phyloP scores from a whole-genome alignment of 2,329 filamentous ascomycete genomes.

The Magnaporthales sp. region DNA sequence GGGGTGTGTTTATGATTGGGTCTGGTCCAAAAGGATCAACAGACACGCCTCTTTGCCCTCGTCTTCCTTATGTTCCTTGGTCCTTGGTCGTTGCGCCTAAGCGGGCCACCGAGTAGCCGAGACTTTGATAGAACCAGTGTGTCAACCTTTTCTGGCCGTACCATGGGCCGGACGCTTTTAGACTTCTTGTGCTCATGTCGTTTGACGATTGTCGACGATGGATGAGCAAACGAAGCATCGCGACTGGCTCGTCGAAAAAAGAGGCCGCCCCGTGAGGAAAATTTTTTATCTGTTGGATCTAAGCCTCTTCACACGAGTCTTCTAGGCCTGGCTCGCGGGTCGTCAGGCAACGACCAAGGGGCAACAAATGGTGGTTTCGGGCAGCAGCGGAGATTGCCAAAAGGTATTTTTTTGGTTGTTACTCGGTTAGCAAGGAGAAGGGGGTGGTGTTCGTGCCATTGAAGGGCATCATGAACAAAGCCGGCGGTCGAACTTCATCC shows the following conservation, averaged over 20 bases:
- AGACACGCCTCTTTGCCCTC: no score
- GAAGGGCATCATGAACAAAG: background rate
- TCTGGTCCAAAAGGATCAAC: no score
- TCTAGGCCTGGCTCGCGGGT: background rate
- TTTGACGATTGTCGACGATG: background rate
- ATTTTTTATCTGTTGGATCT: background rate
- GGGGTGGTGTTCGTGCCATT: background rate
- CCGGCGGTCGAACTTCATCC: background rate
- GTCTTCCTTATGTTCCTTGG: background rate
- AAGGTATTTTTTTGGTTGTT: background rate
- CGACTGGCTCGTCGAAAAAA: background rate
- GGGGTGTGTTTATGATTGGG: no score
- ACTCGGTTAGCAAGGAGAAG: background rate
- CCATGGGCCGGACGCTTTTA: background rate
- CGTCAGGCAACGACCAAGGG: background rate
- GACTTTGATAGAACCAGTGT: background rate
- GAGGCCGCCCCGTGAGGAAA: background rate
- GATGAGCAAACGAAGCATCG: background rate
- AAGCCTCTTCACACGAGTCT: background rate
- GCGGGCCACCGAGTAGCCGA: background rate
- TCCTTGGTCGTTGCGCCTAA: background rate
- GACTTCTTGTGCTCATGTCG: background rate
- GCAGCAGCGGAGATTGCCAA: background rate
- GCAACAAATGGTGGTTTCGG: background rate
- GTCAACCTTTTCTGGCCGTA: background rate